Base-by-base conservation (phyloP, 768 basidiomycete species). In the Macrocybe gigantea region DNA sequence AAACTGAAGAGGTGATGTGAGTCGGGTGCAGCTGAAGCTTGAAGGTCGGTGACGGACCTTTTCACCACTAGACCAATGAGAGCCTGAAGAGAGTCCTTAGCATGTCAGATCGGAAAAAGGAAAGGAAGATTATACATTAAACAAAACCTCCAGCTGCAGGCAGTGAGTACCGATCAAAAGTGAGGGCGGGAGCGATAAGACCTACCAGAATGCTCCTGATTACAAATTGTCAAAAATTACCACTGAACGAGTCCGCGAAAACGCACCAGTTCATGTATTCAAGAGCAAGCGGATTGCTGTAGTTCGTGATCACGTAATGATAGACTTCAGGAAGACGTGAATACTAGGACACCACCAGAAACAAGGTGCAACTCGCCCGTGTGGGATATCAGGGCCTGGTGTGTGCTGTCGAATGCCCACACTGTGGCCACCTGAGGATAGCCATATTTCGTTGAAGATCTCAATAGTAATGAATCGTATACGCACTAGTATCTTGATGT, bases 51-150 rank as follows among this genome's bases (percentile, higher is more conserved):
- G 37, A 44, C 63, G 13, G 50, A 77, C 77, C 69, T 65, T 70
- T 80, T 78, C 4, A 80, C 79, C 12, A 81, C 59, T n/a, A 80
- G 57, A 3, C 77, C 77, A 40, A 77, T 75, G 42, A 79, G 68
- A 4, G 74, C 77, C 78, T 8, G 38, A 33, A 35, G 9, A 29
- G 14, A 41, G 14, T 42, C n/a, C 49, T 9, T 9, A 38, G 38
- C 38, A 47, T 46, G 29, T 35, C 45, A 35, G 12, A 38, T 37
- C 41, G 14, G 22, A 38, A 36, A n/a, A 38, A 7, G 6, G 7
- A 10, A 43, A 22, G 40, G 35, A 38, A 8, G 29, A 35, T n/a
- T 34, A 5, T 52, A 77, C 79, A 54, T 78, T 80, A 59, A 79
- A 79, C 33, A 80, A 56, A 9, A 81, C 78, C 61, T 81, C 79